Percentiles rank a stretch among this genome's conserved stretches.
phyloP scores from a whole-genome alignment of 176 grass and related monocot genomes.

The Ampelocalamus luodianensis region DNA sequence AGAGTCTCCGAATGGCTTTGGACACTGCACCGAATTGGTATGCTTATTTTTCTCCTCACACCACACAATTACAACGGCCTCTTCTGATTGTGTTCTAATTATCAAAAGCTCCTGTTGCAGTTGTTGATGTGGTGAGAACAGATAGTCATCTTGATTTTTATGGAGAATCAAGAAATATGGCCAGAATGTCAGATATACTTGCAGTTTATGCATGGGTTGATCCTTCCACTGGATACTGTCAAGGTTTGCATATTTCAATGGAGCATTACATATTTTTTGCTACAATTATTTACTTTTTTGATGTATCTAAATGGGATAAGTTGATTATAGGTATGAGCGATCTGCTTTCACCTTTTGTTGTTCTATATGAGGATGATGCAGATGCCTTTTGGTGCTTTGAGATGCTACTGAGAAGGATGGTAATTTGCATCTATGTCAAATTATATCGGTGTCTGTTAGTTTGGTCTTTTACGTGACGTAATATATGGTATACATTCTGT shows the following conservation, averaged over 20 bases:
- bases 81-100: slow-evolving; percentile 39
- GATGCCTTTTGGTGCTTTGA: slow-evolving; percentile 99
- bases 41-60: slow-evolving; percentile 22
- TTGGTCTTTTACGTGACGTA: slow-evolving; percentile 6
- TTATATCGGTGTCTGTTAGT: slow-evolving; percentile 30
- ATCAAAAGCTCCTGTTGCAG: slow-evolving; percentile 52
- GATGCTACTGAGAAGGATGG: slow-evolving; percentile 97
- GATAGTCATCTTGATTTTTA: slow-evolving; percentile 96
- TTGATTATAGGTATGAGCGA: slow-evolving; percentile 89
- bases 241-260: slow-evolving; percentile 67
- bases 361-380: slow-evolving; percentile 92
- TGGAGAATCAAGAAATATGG: slow-evolving; percentile 97
- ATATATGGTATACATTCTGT: slow-evolving; percentile 45
- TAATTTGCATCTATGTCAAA: slow-evolving; percentile 52
- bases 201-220: slow-evolving; percentile 99
- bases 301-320: slow-evolving; percentile 43
- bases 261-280: slow-evolving; percentile 7
- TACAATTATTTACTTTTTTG: slow-evolving; percentile 30
- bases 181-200: slow-evolving; percentile 99
- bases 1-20: slow-evolving; percentile 96
- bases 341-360: slow-evolving; percentile 97
- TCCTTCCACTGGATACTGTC: slow-evolving; percentile 97
- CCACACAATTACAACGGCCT: not conserved
- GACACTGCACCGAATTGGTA: slow-evolving; percentile 98
- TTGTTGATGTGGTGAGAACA: slow-evolving; percentile 98